Evolutionary conservation across 495 filamentous ascomycete species (phyloP), one percentile per base, ranked within the genome.

Genomic region (Penicillium taxi): DNA sequence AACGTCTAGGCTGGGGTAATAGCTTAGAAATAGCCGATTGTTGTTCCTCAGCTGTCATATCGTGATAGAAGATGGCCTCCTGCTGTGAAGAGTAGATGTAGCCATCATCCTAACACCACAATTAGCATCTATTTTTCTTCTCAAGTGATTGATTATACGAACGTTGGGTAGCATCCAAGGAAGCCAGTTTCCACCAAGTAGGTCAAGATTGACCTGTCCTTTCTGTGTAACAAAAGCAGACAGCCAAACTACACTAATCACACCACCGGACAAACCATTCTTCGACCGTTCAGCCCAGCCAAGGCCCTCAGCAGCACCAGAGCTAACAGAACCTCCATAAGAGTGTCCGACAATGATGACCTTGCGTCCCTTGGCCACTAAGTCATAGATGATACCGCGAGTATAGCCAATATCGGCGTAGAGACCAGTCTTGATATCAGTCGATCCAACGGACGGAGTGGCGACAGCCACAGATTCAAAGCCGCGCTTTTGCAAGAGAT

Each of bases 261-360:
- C 63, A 15, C 66, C 67, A 9, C 66, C 69, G 15, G 33, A 34
- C 5, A 52, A 35, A 1, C 61, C 62, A 12, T 49, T 40, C 18
- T 42, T 18, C 11, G 28, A 16, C 27, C 67, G 55, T 21, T 61
- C 42, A 3, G 25, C 27, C 14, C 61, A 61, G 22, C 47, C 56
- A 4, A 72, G 47, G 8, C 61, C 64, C 36, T 63, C 47, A 3
- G 64, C 41, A 11, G 67, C 70, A 18, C 62, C 60, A 5, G 52
- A 48, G 13, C 63, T 59, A 17, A 65, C 55, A 14, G 64, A 32
- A 6, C 67, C 61, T 16, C 60, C 52, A 43, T 60, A 61, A 4
- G 53, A 59, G 41, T 75, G 70, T 31, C 55, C 48, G 1, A 72
- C 66, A 8, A 74, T 33, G 25, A 58, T 35, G 9, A 56, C 17